phyloP scores from a whole-genome alignment of 2,329 filamentous ascomycete species.

The Cryphonectria naterciae region DNA sequence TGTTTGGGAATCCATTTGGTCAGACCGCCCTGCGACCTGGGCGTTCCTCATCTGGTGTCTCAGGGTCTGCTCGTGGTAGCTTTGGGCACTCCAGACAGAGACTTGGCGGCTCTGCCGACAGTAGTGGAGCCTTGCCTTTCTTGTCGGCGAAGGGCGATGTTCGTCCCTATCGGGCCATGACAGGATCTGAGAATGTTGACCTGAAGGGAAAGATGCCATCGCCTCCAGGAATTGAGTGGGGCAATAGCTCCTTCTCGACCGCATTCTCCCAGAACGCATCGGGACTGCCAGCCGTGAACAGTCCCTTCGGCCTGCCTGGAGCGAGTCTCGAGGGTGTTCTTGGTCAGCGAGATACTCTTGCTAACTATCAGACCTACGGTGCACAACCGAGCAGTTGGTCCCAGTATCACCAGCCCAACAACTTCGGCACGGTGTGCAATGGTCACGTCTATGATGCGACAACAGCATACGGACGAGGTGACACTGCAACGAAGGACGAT shows the following conservation, averaged over 20 bases:
- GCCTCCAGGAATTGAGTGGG: conserved; percentile 19
- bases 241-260: conserved; percentile 34
- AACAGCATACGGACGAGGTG: conserved; percentile 32
- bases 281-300: conserved; percentile 40
- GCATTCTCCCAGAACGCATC: conserved; percentile 35
- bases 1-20: conserved; percentile 4
- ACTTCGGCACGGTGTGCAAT: conserved; percentile 21
- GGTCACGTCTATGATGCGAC: conserved; percentile 32
- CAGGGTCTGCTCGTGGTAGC: conserved; percentile 10
- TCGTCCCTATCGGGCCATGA: conserved; percentile 6
- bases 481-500: conserved; percentile 31
- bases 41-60: conserved; percentile 23
- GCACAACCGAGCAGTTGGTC: not conserved
- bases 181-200: not conserved
- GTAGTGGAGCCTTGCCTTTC: conserved; percentile 23
- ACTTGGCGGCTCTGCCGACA: conserved; percentile 27
- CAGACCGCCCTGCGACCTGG: conserved; percentile 15
- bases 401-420: conserved; percentile 21
- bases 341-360: conserved; percentile 18
- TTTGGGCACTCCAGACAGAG: conserved; percentile 25
- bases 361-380: conserved; percentile 17
- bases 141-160: conserved; percentile 19
- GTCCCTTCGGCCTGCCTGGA: conserved; percentile 37
- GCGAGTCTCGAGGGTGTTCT: conserved; percentile 17
- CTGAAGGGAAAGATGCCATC: conserved; percentile 20